These are phyloP conservation scores for Tolypocladium amazonense DNA, from an alignment of 2,329 filamentous ascomycete species.

Conservation along the genomic window DNA sequence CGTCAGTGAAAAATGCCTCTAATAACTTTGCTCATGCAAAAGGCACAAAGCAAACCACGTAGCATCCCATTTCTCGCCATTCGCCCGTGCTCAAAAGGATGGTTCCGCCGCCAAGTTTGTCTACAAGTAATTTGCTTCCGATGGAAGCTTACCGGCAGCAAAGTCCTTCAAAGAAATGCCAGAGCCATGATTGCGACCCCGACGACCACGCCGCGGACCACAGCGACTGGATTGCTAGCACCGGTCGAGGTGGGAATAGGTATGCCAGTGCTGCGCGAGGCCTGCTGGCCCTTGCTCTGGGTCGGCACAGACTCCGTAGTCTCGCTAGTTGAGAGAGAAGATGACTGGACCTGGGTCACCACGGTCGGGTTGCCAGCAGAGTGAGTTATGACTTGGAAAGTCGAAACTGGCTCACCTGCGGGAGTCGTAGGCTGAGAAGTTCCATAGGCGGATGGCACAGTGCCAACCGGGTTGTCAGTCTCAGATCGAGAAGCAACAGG, in stretches of 20 bases:
- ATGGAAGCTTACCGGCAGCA: neutral
- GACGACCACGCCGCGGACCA: constrained; percentile 11
- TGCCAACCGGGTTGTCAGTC: neutral
- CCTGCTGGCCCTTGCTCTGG: neutral
- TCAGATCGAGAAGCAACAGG: neutral
- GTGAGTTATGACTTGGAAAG: constrained; percentile 10
- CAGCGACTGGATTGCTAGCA: constrained; percentile 13
- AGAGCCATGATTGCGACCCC: constrained; percentile 15
- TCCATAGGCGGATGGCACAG: neutral
- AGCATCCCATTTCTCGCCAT: constrained; percentile 1
- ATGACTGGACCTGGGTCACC: constrained; percentile 10
- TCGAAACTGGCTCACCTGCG: constrained; percentile 3
- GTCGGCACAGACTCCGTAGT: constrained; percentile 2
- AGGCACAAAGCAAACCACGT: constrained; percentile 3
- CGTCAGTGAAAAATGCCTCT: neutral
- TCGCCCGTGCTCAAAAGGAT: neutral
- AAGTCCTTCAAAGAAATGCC: constrained; percentile 11
- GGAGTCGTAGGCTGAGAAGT: neutral
- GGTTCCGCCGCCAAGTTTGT: neutral
- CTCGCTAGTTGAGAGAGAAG: constrained; percentile 7
- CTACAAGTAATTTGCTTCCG: neutral
- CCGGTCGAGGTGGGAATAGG: constrained; percentile 15
- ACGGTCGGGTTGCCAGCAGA: constrained; percentile 7
- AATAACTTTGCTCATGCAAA: constrained; percentile 1
- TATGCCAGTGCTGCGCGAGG: constrained; percentile 7